Percentiles rank a stretch among this genome's conserved stretches.
phyloP scores from a whole-genome alignment of 768 basidiomycete species.

The Psilocybe sp. region DNA sequence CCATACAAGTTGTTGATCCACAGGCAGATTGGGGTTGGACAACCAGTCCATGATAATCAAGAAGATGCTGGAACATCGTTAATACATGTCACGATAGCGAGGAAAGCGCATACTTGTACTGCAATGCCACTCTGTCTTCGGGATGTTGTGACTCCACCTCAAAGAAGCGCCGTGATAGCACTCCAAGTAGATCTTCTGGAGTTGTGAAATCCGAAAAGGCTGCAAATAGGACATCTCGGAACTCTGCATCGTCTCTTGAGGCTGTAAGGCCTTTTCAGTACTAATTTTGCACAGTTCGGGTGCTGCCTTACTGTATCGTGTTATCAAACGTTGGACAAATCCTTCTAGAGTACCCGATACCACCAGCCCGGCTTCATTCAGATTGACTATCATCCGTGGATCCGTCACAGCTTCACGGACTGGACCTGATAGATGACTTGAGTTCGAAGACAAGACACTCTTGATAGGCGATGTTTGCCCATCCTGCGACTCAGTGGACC shows the following conservation, averaged over 20 bases:
- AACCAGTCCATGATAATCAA: slow-evolving; percentile 36
- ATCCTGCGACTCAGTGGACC: slow-evolving; percentile 5
- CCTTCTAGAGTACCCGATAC: slow-evolving; percentile 41
- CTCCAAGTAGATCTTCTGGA: slow-evolving; percentile 34
- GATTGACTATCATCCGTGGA: slow-evolving; percentile 22
- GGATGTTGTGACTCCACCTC: slow-evolving; percentile 25
- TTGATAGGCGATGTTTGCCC: slow-evolving; percentile 6
- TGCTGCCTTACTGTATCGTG: slow-evolving; percentile 28
- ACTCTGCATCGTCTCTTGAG: slow-evolving; percentile 30
- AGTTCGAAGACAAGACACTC: slow-evolving; percentile 18
- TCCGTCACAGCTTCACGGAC: slow-evolving; percentile 24
- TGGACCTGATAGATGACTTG: slow-evolving; percentile 14
- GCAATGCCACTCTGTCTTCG: slow-evolving; percentile 26
- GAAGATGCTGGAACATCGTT: slow-evolving; percentile 26
- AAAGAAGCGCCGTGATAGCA: slow-evolving; percentile 36
- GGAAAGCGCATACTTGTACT: slow-evolving; percentile 31
- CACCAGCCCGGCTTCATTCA: slow-evolving; percentile 26
- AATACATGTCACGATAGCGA: not conserved
- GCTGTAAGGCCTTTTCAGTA: slow-evolving; percentile 17
- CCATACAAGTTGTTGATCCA: slow-evolving; percentile 27
- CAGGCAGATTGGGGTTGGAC: slow-evolving; percentile 23
- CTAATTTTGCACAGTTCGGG: not conserved
- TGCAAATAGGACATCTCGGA: slow-evolving; percentile 37
- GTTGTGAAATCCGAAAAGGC: slow-evolving; percentile 42
- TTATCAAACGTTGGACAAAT: slow-evolving; percentile 36